Conservation (phyloP, 495 filamentous ascomycete genomes). For the Aspergillus incahuasiensis region DNA sequence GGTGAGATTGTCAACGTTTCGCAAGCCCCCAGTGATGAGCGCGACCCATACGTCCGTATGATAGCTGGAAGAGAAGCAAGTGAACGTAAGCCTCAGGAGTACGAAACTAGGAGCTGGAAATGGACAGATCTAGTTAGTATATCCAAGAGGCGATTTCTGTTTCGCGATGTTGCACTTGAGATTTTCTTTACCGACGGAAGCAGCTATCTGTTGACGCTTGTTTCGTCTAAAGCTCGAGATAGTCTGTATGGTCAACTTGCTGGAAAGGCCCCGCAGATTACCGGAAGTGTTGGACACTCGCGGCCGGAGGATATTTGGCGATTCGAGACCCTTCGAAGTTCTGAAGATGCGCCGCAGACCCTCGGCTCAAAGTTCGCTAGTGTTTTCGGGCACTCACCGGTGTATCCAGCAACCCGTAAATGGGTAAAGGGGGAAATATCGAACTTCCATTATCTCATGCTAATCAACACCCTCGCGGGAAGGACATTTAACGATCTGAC, state of each 20-base stretch:
- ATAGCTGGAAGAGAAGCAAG: slow-evolving; percentile 72
- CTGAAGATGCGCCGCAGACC: slow-evolving; percentile 75
- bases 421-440: slow-evolving; percentile 95
- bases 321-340: slow-evolving; percentile 75
- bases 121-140: slow-evolving; percentile 94
- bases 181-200: slow-evolving; percentile 95
- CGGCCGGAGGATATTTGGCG: slow-evolving; percentile 75
- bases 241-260: slow-evolving; percentile 70
- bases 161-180: slow-evolving; percentile 91
- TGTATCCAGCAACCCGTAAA: slow-evolving; percentile 79
- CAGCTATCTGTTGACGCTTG: slow-evolving; percentile 86
- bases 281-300: slow-evolving; percentile 46
- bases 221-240: slow-evolving; percentile 66
- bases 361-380: slow-evolving; percentile 91
- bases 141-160: slow-evolving; percentile 93
- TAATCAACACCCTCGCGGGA: slow-evolving; percentile 95
- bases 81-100: slow-evolving; percentile 58
- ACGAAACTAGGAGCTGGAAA: slow-evolving; percentile 84
- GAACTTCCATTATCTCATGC: slow-evolving; percentile 98
- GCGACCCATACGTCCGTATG: slow-evolving; percentile 91
- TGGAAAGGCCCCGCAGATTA: slow-evolving; percentile 72
- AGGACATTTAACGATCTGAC: slow-evolving; percentile 97
- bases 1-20: slow-evolving; percentile 94
- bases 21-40: slow-evolving; percentile 87
- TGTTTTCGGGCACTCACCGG: slow-evolving; percentile 71